Evolutionary conservation across 2,329 filamentous ascomycete genomes (phyloP), one percentile per base, ranked within the genome.

Genomic region (Colletotrichum sp.): DNA sequence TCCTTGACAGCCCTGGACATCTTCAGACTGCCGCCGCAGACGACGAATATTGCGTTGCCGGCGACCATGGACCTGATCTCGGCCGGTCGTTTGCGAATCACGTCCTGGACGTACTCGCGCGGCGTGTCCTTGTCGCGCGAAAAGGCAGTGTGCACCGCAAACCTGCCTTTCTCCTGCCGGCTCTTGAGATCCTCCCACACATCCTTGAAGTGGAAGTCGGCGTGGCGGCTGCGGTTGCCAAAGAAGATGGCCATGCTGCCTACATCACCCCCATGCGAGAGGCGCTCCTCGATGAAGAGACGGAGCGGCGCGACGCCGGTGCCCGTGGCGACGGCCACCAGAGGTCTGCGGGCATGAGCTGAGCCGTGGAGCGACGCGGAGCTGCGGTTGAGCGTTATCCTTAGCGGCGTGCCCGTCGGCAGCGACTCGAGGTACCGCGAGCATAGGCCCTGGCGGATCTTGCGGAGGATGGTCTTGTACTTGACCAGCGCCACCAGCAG

Each of bases 301-400:
- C 96, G 92, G 80, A 98, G 92, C 0, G 96, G 96, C 1, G 96
- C 96, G 36, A 98, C 88, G 8, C 96, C 96, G 0, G 96, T 98
- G 4, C 96, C 96, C 0, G 96, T 95, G 2, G 93, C 95, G 69
- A 98, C 91, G 81, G 96, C 92, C 39, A 98, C 87, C 9, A 96
- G 89, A 0, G 96, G 94, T 2, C 86, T 84, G 36, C 78, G 80
- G 59, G 83, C 82, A 28, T 85, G 83, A 21, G 80, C 78, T 6
- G 86, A 44, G 78, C 86, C 77, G 82, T 86, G 79, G 82, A 89
- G 79, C 83, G 86, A 81, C 84, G 81, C 82, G 71, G 84, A 81
- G 71, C 86, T 88, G 85, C 77, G 90, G 87, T 82, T 89, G 85
- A 86, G 90, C 85, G 78, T 93, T 81, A 98, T 88, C 28, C 85